Conservation (phyloP, 495 filamentous ascomycete genomes). For the Bacidia gigantensis region DNA sequence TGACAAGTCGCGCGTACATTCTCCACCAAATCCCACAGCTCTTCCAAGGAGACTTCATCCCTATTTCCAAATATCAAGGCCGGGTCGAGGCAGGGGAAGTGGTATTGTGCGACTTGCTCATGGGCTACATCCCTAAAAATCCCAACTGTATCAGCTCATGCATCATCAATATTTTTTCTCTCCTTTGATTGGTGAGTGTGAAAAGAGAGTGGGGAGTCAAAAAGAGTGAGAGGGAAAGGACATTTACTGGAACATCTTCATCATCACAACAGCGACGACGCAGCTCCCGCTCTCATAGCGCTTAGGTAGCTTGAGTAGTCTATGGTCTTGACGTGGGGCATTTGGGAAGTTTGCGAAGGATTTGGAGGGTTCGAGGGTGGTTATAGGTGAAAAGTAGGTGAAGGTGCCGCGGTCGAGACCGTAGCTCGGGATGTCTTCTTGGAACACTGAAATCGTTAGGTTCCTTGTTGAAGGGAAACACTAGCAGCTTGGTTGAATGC, state of each 20-base stretch:
- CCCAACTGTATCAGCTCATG: no score
- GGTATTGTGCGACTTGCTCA: neutral
- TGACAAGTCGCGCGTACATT: constrained; percentile 2
- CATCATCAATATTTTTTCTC: neutral
- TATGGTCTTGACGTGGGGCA: neutral
- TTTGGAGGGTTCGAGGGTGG: neutral
- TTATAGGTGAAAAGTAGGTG: neutral
- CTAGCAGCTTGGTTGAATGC: no score
- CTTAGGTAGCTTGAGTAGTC: neutral
- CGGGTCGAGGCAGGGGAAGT: neutral
- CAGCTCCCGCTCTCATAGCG: constrained; percentile 1
- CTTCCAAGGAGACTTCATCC: constrained; percentile 2
- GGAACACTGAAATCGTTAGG: no score
- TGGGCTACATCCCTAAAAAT: neutral
- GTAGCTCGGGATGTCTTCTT: neutral
- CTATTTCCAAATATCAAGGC: neutral
- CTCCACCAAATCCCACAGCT: neutral
- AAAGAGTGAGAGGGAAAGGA: neutral
- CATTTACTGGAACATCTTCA: constrained; percentile 7
- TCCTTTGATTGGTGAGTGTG: no score
- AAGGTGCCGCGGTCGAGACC: neutral
- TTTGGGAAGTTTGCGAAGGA: neutral
- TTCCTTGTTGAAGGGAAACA: no score
- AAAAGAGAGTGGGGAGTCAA: no score
- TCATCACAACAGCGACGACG: constrained; percentile 7